Conservation (phyloP, 352 stramenopile species). For the Pseudoperonospora humuli region DNA sequence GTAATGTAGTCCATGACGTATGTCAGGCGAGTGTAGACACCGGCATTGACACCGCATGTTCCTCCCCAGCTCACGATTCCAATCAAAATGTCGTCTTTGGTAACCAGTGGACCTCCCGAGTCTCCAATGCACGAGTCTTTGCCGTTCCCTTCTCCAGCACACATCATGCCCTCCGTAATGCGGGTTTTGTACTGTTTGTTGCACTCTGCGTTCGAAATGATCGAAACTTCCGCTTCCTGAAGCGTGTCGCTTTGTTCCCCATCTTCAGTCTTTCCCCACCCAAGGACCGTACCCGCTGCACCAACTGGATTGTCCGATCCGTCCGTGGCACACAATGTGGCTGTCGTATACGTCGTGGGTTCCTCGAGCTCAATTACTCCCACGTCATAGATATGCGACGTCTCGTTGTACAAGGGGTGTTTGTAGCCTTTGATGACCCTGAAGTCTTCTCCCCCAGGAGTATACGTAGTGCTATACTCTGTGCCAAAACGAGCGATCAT, state of each 20-base stretch:
- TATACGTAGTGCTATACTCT: slow-evolving; percentile 7
- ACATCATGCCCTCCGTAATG: slow-evolving; percentile 53
- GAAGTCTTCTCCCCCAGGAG: slow-evolving; percentile 14
- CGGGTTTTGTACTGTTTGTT: slow-evolving; percentile 45
- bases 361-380: slow-evolving; percentile 24
- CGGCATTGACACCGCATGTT: slow-evolving; percentile 36
- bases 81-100: slow-evolving; percentile 32
- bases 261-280: slow-evolving; percentile 43
- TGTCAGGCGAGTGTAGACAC: slow-evolving; percentile 48
- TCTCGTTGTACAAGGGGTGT: slow-evolving; percentile 22
- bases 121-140: slow-evolving; percentile 61
- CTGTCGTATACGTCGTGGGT: slow-evolving; percentile 14
- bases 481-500: slow-evolving; percentile 31
- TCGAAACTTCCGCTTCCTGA: slow-evolving; percentile 40
- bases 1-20: slow-evolving; percentile 43
- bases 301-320: slow-evolving; percentile 39
- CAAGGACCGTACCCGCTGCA: slow-evolving; percentile 39
- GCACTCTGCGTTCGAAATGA: slow-evolving; percentile 47
- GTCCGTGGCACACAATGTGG: slow-evolving; percentile 30
- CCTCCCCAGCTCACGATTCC: slow-evolving; percentile 56
- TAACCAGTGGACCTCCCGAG: slow-evolving; percentile 47
- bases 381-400: slow-evolving; percentile 20
- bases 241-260: slow-evolving; percentile 20
- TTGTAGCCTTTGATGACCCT: slow-evolving; percentile 17
- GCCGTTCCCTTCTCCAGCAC: slow-evolving; percentile 33